Base-by-base conservation (phyloP, 345 rosid genomes). In the Viola odorata region DNA sequence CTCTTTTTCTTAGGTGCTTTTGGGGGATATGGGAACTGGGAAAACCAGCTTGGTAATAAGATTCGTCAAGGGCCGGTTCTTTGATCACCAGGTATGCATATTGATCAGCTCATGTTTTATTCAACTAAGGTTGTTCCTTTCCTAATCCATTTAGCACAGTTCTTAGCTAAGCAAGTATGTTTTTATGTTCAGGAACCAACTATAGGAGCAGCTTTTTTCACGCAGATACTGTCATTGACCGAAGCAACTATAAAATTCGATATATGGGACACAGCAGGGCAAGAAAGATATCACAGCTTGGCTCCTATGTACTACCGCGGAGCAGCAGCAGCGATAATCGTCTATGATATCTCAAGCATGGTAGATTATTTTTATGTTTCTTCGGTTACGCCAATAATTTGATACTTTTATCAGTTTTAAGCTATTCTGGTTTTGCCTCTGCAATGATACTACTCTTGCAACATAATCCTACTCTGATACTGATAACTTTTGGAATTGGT, bases 11-110 rank as follows among this genome's bases (percentile, higher is more conserved):
- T 71, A 83, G 89, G 92, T 83, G 61, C 77, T 83, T 73, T 66
- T 86, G 44, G 89, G 89, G 58, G 89, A 86, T 60, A 72, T 75
- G 77, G 92, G 92, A 74, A 80, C 92, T 0, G 89, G 87, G 60
- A 86, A 86, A 70, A 81, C 89, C 59, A 86, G 89, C 69, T 71
- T 84, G 76, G 87, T 79, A 11, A 55, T 77, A 62, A 77, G 89
- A 70, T 84, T 86, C 55, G 78, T 84, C 48, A 84, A 82, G 77
- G 92, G 89, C 61, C 82, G 78, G 69, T 86, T 77, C 68, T 81
- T 69, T 7, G 83, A 85, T 56, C 54, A 73, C 71, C 91, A 82
- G 85, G 91, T 85, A 6, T 4, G 38, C 2, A 11, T 63, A 38
- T 6, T 23, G 32, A 23, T 23, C 32, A 23, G 1, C 32, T 36